Base-by-base conservation (phyloP, 2,329 filamentous ascomycete species). In the Emmonsia crescens region DNA sequence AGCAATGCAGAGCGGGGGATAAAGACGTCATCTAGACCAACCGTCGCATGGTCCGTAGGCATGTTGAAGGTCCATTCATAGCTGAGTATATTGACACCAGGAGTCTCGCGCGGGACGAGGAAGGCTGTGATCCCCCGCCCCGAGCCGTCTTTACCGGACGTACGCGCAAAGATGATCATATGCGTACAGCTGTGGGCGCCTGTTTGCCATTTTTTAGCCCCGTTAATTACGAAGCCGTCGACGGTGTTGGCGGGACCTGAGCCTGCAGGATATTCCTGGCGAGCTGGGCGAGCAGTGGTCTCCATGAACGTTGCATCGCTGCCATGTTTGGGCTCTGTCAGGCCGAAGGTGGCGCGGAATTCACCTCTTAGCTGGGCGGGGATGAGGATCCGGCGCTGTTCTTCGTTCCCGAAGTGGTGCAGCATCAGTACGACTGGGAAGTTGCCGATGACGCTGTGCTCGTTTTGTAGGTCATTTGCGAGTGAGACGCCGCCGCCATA, bases 41-140 rank as follows among this genome's bases (percentile, higher is more conserved):
- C 75, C 0, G 83, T 86, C 2, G 84, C 84, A 68, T 86, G 84
- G 69, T 87, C 84, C 5, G 84, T 86, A 0, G 83, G 83, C 83
- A 86, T 87, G 66, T 86, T 86, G 59, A 86, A 78, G 1, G 83
- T 86, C 82, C 83, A 86, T 71, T 86, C 80, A 65, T 84, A 86
- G 44, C 80, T 83, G 54, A 80, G 77, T 8, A 85, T 78, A 27
- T 77, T 75, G 19, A 86, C 66, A 0, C 84, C 84, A 0, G 77
- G 75, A 0, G 82, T 79, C 1, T 79, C 72, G 38, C 74, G 71
- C 1, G 83, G 83, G 0, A 85, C 80, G 33, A 86, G 76, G 66
- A 86, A 86, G 59, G 83, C 84, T 1, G 82, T 84, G 49, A 86
- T 85, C 0, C 84, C 84, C 60, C 74, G 76, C 0, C 80, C 75